These are phyloP conservation scores for Neltuma alba DNA, from an alignment of 306 rosid species.

Conservation along the genomic window DNA sequence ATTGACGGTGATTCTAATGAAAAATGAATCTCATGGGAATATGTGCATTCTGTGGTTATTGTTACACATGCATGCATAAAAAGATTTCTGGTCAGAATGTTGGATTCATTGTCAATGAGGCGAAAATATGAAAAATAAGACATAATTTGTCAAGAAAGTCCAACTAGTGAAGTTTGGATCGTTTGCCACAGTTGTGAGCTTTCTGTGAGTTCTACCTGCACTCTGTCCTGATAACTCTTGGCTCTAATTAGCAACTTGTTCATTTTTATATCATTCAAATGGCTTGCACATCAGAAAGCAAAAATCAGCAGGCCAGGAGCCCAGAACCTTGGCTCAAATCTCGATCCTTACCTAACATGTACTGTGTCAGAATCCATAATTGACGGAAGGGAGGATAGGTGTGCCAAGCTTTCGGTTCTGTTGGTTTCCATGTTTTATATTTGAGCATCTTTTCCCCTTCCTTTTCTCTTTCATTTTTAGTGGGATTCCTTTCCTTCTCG, in stretches of 20 bases:
- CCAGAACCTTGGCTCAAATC: not conserved
- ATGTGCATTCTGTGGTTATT: not conserved
- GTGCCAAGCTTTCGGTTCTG: not conserved
- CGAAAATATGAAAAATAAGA: not conserved
- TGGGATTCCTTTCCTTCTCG: not conserved
- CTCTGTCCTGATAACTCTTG: not conserved
- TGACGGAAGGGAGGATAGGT: not conserved
- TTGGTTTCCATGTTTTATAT: not conserved
- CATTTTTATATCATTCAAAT: not conserved
- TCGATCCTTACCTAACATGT: not conserved
- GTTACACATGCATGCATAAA: not conserved
- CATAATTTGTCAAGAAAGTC: not conserved
- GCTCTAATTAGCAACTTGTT: not conserved
- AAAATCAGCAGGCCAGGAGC: not conserved
- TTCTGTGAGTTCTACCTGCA: not conserved
- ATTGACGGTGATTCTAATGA: not conserved
- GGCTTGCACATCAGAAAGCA: not conserved
- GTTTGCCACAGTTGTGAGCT: not conserved
- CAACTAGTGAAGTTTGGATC: constrained; percentile 7
- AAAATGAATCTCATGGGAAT: not conserved
- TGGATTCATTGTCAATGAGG: not conserved
- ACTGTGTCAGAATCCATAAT: not conserved
- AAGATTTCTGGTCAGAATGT: not conserved
- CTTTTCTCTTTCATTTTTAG: not conserved
- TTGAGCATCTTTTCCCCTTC: not conserved